These are phyloP conservation scores for Curvularia sp. DNA, from an alignment of 2,329 filamentous ascomycete species.

Conservation along the genomic window DNA sequence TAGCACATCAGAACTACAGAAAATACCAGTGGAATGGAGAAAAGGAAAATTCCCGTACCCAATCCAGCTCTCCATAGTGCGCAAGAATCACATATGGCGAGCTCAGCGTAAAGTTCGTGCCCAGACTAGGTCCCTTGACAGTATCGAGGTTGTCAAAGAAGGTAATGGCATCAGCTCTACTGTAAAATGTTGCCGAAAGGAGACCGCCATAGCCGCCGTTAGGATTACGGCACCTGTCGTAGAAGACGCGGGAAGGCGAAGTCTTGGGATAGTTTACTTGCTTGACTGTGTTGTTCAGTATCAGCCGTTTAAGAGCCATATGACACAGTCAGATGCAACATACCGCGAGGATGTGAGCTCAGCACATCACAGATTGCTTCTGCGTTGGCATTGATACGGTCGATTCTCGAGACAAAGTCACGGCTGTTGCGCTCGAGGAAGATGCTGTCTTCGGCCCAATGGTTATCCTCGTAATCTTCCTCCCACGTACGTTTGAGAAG, in stretches of 20 bases:
- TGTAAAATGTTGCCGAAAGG: slow-evolving; percentile 81
- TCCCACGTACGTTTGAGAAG: slow-evolving; percentile 71
- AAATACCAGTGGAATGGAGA: background rate
- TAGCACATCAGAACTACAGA: background rate
- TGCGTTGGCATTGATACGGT: slow-evolving; percentile 83
- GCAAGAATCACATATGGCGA: slow-evolving; percentile 92
- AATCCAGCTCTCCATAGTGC: slow-evolving; percentile 91
- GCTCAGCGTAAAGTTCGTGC: slow-evolving; percentile 93
- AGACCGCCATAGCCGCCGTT: slow-evolving; percentile 88
- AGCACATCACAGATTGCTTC: slow-evolving; percentile 82
- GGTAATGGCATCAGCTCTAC: slow-evolving; percentile 71
- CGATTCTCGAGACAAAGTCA: slow-evolving; percentile 83
- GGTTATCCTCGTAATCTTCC: slow-evolving; percentile 80
- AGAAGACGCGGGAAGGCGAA: slow-evolving; percentile 71
- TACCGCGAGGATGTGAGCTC: slow-evolving; percentile 61
- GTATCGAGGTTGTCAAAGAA: slow-evolving; percentile 90
- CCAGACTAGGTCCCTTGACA: slow-evolving; percentile 91
- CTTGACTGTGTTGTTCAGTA: slow-evolving; percentile 63
- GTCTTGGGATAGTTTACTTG: slow-evolving; percentile 86
- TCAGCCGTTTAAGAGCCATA: background rate
- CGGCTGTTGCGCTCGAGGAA: slow-evolving; percentile 97
- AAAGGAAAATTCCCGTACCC: slow-evolving; percentile 63
- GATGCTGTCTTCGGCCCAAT: slow-evolving; percentile 92
- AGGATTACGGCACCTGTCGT: slow-evolving; percentile 77
- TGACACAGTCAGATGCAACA: background rate